A percentile compares a stretch with the other conserved stretches of the same genome.
Evolutionary conservation across 805 yeast genomes (phyloP).

Genomic region (Maudiozyma turicensis): DNA sequence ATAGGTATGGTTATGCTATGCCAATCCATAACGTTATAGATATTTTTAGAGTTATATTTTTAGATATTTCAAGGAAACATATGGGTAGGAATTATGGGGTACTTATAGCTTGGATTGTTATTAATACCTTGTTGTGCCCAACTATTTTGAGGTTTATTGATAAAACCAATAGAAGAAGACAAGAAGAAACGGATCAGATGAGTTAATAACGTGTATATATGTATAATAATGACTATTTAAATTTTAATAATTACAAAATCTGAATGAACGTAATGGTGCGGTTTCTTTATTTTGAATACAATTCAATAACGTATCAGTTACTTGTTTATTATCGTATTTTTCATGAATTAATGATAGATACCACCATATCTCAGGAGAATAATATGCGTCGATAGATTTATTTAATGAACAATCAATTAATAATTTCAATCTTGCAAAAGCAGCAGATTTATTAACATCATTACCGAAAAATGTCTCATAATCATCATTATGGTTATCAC

Average conservation of each 20-base stretch:
- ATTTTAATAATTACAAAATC: conserved; percentile 19
- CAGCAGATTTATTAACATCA: conserved; percentile 48
- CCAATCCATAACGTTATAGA: conserved; percentile 62
- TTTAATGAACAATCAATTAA: conserved; percentile 31
- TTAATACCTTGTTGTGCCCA: conserved; percentile 37
- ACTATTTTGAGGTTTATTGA: conserved; percentile 36
- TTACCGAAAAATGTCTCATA: conserved; percentile 36
- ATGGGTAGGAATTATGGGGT: conserved; percentile 55
- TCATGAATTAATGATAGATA: conserved; percentile 56
- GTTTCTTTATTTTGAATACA: conserved; percentile 55
- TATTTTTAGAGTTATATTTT: conserved; percentile 47
- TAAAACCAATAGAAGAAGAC: conserved; percentile 27
- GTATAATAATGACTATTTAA: neutral
- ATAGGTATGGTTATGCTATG: conserved; percentile 53
- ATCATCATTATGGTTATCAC: neutral
- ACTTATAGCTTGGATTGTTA: conserved; percentile 47
- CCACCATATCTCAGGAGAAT: conserved; percentile 59
- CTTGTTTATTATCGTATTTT: conserved; percentile 40
- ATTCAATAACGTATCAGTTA: conserved; percentile 47
- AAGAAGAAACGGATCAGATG: neutral
- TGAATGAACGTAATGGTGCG: conserved; percentile 42
- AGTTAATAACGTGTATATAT: neutral
- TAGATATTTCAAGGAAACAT: conserved; percentile 44
- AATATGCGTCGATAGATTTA: conserved; percentile 34
- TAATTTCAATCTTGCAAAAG: conserved; percentile 41